phyloP scores from a whole-genome alignment of 768 basidiomycete species.

The Suillus alpinus region DNA sequence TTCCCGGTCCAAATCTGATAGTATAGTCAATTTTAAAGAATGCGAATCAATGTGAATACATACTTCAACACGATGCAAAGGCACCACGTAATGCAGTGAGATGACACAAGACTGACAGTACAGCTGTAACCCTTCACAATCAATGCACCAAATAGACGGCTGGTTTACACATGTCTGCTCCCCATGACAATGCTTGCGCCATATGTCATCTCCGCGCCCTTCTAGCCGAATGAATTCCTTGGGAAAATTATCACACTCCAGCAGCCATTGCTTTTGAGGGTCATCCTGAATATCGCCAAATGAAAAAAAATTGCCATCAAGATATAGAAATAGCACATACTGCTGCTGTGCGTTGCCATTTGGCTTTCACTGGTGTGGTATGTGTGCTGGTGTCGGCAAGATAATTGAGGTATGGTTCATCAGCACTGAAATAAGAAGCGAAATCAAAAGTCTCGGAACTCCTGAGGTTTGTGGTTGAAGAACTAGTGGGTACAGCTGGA shows the following conservation, averaged over 20 bases:
- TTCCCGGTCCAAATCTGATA: too few species aligned
- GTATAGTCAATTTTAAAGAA: too few species aligned
- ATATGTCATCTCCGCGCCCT: neutral
- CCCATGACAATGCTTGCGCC: neutral
- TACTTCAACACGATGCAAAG: too few species aligned
- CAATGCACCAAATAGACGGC: neutral
- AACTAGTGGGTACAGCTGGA: too few species aligned
- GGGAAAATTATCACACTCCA: neutral
- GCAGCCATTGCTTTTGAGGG: conserved; percentile 1
- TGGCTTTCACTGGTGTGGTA: neutral
- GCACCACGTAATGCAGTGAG: too few species aligned
- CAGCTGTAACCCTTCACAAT: neutral
- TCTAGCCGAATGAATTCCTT: conserved; percentile 4
- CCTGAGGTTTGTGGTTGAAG: too few species aligned
- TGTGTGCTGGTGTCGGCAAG: neutral
- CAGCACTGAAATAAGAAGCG: neutral
- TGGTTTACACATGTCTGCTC: neutral
- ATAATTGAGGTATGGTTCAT: neutral
- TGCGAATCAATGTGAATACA: too few species aligned
- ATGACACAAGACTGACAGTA: neutral
- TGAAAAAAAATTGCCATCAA: neutral
- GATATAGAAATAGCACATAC: neutral
- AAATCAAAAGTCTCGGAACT: too few species aligned
- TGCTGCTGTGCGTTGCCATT: neutral
- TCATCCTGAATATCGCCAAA: neutral